Conservation (phyloP, 345 rosid genomes). For the Anacardium occidentale region DNA sequence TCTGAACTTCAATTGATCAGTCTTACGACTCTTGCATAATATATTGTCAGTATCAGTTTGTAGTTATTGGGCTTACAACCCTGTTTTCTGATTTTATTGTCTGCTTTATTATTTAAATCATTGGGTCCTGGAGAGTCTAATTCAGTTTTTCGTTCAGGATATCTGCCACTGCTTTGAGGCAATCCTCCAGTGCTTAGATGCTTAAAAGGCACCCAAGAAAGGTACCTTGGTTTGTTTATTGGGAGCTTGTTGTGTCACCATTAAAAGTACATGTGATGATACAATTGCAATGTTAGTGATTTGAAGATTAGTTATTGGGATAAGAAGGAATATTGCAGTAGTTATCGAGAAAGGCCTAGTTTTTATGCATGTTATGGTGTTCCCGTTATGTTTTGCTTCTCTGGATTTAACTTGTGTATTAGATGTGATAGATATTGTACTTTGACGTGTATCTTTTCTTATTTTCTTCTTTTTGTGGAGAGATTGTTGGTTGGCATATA, state of each 20-base stretch:
- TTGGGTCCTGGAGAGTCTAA: constrained; percentile 60
- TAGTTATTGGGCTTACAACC: background rate
- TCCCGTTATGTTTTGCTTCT: background rate
- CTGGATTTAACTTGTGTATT: background rate
- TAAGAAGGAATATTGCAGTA: background rate
- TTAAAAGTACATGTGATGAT: constrained; percentile 26
- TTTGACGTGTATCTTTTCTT: background rate
- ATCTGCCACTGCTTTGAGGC: constrained; percentile 75
- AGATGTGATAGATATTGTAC: background rate
- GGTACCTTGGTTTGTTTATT: constrained; percentile 91
- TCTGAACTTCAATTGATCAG: background rate
- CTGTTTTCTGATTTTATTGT: background rate
- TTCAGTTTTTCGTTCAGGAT: constrained; percentile 87
- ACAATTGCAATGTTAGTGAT: constrained; percentile 8
- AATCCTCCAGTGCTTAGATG: constrained; percentile 74
- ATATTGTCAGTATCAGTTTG: constrained; percentile 5
- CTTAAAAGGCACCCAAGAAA: constrained; percentile 84
- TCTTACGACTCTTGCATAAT: background rate
- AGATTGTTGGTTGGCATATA: constrained; percentile 4
- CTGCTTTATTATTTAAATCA: constrained; percentile 9
- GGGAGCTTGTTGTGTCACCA: constrained; percentile 48
- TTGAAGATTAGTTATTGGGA: background rate
- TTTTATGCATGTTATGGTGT: background rate
- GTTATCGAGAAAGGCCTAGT: background rate
- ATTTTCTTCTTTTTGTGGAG: background rate